Percentiles rank a stretch among this genome's conserved stretches.
phyloP scores from a whole-genome alignment of 1,284 basidiomycete species.

The Rhodotorula sp. region DNA sequence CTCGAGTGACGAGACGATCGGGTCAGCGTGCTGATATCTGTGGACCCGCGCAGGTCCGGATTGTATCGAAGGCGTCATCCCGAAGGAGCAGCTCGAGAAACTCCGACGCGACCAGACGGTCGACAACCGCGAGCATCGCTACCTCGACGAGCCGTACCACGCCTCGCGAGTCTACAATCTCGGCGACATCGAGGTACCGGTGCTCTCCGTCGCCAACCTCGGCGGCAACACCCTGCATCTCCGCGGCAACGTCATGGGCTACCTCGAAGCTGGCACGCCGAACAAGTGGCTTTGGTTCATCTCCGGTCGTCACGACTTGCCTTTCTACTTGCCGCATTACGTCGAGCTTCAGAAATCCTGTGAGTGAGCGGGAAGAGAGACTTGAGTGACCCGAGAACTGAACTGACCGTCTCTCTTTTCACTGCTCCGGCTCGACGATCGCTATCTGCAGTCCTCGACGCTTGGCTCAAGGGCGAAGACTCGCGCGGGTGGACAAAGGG shows the following conservation, averaged over 20 bases:
- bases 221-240: constrained; percentile 48
- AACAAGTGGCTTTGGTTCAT: constrained; percentile 50
- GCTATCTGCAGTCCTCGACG: constrained; percentile 42
- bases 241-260: constrained; percentile 48
- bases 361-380: neutral
- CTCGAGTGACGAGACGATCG: neutral
- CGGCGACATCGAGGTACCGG: constrained; percentile 46
- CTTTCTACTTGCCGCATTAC: constrained; percentile 47
- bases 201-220: constrained; percentile 48
- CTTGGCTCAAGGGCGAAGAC: constrained; percentile 45
- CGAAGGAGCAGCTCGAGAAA: constrained; percentile 43
- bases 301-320: constrained; percentile 48
- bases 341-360: constrained; percentile 46
- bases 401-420: neutral
- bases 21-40: neutral
- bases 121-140: constrained; percentile 42
- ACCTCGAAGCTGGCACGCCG: constrained; percentile 45
- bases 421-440: too few relatives aligned
- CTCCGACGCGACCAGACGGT: constrained; percentile 46
- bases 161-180: constrained; percentile 45
- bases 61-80: constrained; percentile 45
- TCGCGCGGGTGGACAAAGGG: constrained; percentile 45
- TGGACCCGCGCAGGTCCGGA: constrained; percentile 28
- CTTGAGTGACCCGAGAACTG: neutral
- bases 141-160: constrained; percentile 47